Percentiles rank a stretch among this genome's conserved stretches.
These are phyloP conservation scores for Cotoneaster glaucophyllus DNA, from an alignment of 306 rosid genomes.

Conservation along the genomic window DNA sequence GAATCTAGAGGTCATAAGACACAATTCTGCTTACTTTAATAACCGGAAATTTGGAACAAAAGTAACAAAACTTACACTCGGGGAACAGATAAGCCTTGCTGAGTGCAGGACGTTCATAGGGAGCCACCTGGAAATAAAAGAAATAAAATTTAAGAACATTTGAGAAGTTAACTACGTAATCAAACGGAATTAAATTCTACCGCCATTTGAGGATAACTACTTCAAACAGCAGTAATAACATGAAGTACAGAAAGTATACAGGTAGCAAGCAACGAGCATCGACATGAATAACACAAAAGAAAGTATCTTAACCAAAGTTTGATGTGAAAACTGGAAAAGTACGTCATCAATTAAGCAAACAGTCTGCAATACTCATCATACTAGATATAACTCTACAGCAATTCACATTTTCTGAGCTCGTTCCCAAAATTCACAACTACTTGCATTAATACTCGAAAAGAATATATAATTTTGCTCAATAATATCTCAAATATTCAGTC, in stretches of 20 bases:
- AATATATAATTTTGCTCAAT: neutral
- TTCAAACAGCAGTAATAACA: neutral
- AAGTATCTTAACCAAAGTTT: neutral
- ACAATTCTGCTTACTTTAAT: neutral
- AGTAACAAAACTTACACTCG: conserved; percentile 55
- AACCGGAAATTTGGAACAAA: neutral
- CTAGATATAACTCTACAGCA: neutral
- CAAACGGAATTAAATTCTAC: neutral
- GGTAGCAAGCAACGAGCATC: neutral
- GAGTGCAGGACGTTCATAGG: conserved; percentile 98
- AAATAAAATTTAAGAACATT: neutral
- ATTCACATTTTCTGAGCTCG: neutral
- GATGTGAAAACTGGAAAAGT: neutral
- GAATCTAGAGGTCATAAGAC: neutral
- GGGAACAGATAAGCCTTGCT: conserved; percentile 97
- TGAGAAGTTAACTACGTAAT: neutral
- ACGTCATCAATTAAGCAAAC: neutral
- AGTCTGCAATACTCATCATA: neutral
- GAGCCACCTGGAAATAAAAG: conserved; percentile 63
- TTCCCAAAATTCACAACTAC: neutral
- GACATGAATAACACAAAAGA: neutral
- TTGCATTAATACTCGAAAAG: neutral
- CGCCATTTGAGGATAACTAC: neutral
- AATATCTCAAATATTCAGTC: neutral
- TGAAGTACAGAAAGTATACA: neutral